These are phyloP conservation scores for Micractinium sp. DNA, from an alignment of 139 green algal species.

Conservation along the genomic window DNA sequence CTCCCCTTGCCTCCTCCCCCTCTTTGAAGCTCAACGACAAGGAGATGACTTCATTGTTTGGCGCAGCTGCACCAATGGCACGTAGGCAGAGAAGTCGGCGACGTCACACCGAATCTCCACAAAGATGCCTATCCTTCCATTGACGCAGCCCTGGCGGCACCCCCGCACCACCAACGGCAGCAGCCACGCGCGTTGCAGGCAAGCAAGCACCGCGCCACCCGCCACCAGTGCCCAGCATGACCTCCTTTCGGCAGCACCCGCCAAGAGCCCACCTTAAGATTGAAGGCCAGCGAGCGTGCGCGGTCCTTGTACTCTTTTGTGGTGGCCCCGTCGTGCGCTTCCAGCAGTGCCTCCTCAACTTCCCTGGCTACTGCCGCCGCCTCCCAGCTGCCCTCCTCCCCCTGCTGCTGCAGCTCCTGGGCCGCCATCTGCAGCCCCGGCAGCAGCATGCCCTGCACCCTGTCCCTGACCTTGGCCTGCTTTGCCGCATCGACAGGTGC, in stretches of 20 bases:
- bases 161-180: too few species aligned
- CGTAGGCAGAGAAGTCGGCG: too few species aligned
- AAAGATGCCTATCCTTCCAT: too few species aligned
- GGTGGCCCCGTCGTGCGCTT: neutral
- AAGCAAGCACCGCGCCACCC: neutral
- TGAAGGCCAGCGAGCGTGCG: constrained; percentile 66
- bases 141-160: too few species aligned
- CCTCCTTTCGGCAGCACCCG: too few species aligned
- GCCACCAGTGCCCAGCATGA: neutral
- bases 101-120: too few species aligned
- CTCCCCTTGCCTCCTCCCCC: too few species aligned
- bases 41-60: too few species aligned
- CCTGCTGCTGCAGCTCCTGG: neutral
- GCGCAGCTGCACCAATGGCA: too few species aligned
- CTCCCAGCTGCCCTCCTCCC: neutral
- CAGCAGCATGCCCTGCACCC: neutral
- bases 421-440: neutral
- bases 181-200: too few species aligned
- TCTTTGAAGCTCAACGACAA: too few species aligned
- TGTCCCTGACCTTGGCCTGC: neutral
- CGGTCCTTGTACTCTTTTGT: constrained; percentile 73
- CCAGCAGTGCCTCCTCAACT: constrained; percentile 23
- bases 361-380: neutral
- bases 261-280: constrained; percentile 63
- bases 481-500: neutral